A percentile compares a stretch with the other conserved stretches of the same genome.
These are phyloP conservation scores for Pseudogymnoascus sp. DNA, from an alignment of 2,329 filamentous ascomycete species.

Conservation along the genomic window DNA sequence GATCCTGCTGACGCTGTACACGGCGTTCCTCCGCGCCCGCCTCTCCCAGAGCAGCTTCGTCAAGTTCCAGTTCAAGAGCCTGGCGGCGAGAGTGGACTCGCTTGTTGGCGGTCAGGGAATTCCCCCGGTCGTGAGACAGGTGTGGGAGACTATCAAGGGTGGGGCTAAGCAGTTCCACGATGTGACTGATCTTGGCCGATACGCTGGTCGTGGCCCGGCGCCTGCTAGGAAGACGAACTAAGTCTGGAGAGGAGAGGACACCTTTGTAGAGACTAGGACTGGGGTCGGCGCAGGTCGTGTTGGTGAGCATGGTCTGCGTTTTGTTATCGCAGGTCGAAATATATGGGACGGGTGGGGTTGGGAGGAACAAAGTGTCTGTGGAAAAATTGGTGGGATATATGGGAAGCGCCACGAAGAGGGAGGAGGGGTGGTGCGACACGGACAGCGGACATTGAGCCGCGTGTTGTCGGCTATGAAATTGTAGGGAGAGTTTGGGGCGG, in stretches of 20 bases:
- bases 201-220: constrained; percentile 46
- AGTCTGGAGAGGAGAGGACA: constrained; percentile 14
- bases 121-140: constrained; percentile 70
- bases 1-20: constrained; percentile 81
- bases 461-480: neutral
- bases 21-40: constrained; percentile 84
- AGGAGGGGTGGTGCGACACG: neutral
- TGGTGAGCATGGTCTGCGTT: constrained; percentile 4
- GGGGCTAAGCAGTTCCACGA: constrained; percentile 68
- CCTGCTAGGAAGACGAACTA: constrained; percentile 60
- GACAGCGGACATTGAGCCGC: constrained; percentile 7
- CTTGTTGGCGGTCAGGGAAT: constrained; percentile 80
- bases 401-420: constrained; percentile 1
- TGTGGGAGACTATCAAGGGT: constrained; percentile 75
- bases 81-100: constrained; percentile 72
- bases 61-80: constrained; percentile 69
- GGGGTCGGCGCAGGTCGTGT: constrained; percentile 6
- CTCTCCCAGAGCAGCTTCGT: constrained; percentile 88
- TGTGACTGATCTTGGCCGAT: constrained; percentile 71
- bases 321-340: neutral
- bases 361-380: constrained; percentile 8
- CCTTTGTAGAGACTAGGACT: constrained; percentile 10
- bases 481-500: neutral
- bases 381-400: neutral
- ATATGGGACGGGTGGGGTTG: constrained; percentile 4